phyloP scores from a whole-genome alignment of 2,329 filamentous ascomycete species.

The Triangularia setosa region DNA sequence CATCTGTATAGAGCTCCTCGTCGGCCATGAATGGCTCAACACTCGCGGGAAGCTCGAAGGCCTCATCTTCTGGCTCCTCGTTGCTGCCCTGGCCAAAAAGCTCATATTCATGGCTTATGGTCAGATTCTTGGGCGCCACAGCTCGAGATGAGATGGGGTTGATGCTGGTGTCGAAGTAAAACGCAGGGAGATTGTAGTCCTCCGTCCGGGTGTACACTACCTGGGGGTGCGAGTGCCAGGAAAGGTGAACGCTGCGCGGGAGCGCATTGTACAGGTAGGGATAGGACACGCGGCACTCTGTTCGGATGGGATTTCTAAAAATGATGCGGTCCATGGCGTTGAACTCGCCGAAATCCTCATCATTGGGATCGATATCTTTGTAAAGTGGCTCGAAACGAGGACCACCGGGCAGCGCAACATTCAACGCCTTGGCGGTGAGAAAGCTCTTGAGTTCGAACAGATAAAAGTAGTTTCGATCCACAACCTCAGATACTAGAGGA shows the following conservation, averaged over 20 bases:
- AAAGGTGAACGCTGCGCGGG: conserved; percentile 86
- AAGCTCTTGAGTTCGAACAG: conserved; percentile 96
- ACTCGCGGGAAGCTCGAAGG: conserved; percentile 75
- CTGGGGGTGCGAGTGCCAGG: conserved; percentile 92
- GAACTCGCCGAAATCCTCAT: conserved; percentile 99
- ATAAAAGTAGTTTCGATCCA: conserved; percentile 96
- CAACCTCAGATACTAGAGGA: conserved; percentile 83
- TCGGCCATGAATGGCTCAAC: conserved; percentile 86
- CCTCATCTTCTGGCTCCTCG: conserved; percentile 70
- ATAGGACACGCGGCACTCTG: conserved; percentile 91
- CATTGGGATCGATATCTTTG: conserved; percentile 98
- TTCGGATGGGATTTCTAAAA: conserved; percentile 90
- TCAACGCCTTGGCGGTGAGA: conserved; percentile 91
- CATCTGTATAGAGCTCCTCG: conserved; percentile 81
- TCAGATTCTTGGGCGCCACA: conserved; percentile 91
- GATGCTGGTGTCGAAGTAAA: conserved; percentile 97
- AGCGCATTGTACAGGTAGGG: conserved; percentile 96
- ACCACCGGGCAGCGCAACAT: conserved; percentile 95
- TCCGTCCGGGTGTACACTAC: conserved; percentile 86
- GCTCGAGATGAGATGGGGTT: conserved; percentile 96
- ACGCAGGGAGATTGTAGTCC: conserved; percentile 84
- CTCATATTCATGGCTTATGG: conserved; percentile 86
- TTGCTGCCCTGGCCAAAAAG: conserved; percentile 80
- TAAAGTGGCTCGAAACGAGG: conserved; percentile 95
- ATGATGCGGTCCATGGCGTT: conserved; percentile 99